phyloP scores from a whole-genome alignment of 495 filamentous ascomycete species.

The Penicillium desertorum region DNA sequence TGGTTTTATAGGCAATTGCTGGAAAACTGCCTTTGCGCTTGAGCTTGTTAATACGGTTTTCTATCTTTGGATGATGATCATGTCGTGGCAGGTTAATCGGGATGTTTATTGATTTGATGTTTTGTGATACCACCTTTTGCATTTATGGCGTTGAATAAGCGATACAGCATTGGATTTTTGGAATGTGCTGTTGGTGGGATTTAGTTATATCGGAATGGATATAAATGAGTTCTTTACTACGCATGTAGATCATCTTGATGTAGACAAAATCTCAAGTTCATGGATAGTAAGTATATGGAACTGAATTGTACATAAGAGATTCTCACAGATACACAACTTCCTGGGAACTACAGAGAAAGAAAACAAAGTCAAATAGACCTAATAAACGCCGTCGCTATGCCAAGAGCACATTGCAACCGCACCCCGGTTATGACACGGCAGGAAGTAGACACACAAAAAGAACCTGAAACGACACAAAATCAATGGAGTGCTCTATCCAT shows the following conservation, averaged over 20 bases:
- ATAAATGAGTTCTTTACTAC: not conserved
- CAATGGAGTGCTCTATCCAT: slow-evolving; percentile 19
- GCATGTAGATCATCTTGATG: not conserved
- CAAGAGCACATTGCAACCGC: slow-evolving; percentile 33
- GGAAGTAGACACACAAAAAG: slow-evolving; percentile 3
- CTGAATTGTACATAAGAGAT: slow-evolving; percentile 1
- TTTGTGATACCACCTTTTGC: slow-evolving; percentile 20
- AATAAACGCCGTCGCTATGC: slow-evolving; percentile 48
- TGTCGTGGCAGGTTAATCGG: slow-evolving; percentile 83
- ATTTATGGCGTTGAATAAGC: slow-evolving; percentile 19
- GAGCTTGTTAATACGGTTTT: slow-evolving; percentile 80
- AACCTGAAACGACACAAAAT: slow-evolving; percentile 6
- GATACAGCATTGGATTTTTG: slow-evolving; percentile 4
- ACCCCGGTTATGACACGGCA: slow-evolving; percentile 8
- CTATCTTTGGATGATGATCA: slow-evolving; percentile 91
- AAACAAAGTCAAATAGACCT: slow-evolving; percentile 11
- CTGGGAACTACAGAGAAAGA: not conserved
- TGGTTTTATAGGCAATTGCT: slow-evolving; percentile 47
- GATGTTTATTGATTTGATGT: slow-evolving; percentile 37
- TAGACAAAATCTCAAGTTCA: not conserved
- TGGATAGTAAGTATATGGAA: not conserved
- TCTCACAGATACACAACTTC: slow-evolving; percentile 5
- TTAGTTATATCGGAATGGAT: not conserved
- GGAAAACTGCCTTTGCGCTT: slow-evolving; percentile 61
- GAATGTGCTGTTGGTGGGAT: not conserved